Base-by-base conservation (phyloP, 108 stramenopile species). In the Cafeteria roenbergensis region DNA sequence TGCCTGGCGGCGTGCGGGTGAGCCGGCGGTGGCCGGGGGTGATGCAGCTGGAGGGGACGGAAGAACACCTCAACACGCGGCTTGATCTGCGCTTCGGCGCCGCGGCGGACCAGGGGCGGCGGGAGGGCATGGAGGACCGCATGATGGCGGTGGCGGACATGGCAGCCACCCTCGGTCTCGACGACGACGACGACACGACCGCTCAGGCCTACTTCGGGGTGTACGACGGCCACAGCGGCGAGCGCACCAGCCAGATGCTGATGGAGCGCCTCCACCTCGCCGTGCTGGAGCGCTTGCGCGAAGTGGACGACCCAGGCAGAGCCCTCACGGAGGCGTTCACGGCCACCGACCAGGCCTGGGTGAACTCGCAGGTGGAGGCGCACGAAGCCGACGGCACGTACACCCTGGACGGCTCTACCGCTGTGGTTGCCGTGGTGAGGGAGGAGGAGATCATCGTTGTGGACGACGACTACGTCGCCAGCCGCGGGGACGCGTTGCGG, bases 191-290 rank as follows among this genome's bases (percentile, higher is more conserved):
- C 22, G 24, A 28, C 22, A 38, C 34, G 59, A n/a, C n/a, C n/a
- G n/a, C n/a, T n/a, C n/a, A n/a, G n/a, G 22, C 59, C 22, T 61
- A 37, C n/a, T 61, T 61, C 26, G 68, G 65, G 2, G 61, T 69
- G 1, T 69, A 38, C 42, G 68, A 69, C 61, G 68, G 68, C 17
- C 68, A 69, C 34, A 65, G 59, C 34, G 68, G 68, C 3, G 21
- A n/a, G 2, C 38, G 3, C 22, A 28, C 30, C 61, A 31, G 64
- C 9, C 25, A 69, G 29, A 25, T 37, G 1, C 30, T 69, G 42
- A 35, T 31, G 21, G 68, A 62, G 20, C 27, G 32, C 25, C 68
- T 69, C 27, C 68, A 69, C 61, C 32, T 42, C 17, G 28, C 51
- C 30, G 28, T 63, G 22, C 34, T 36, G 24, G 32, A 0, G 21